These are phyloP conservation scores for Linum trigynum DNA, from an alignment of 345 rosid species.

Conservation along the genomic window DNA sequence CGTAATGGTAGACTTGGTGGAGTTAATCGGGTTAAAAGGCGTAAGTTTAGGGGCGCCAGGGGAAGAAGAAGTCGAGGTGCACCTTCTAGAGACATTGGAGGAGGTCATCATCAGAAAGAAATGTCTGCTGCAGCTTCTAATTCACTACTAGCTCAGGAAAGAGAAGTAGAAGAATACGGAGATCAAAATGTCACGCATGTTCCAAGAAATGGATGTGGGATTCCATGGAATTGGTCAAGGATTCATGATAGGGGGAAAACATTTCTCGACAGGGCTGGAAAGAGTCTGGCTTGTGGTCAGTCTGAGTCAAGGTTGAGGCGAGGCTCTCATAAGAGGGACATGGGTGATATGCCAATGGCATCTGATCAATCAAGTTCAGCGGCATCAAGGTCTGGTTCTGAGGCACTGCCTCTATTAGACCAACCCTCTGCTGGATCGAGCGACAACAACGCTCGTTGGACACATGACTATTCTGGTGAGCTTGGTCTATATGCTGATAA, in stretches of 20 bases:
- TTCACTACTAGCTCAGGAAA: constrained; percentile 38
- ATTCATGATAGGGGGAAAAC: constrained; percentile 79
- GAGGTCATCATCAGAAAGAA: constrained; percentile 35
- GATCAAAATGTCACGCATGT: constrained; percentile 44
- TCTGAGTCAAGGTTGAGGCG: constrained; percentile 59
- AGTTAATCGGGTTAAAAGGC: constrained; percentile 42
- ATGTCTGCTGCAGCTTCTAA: constrained; percentile 69
- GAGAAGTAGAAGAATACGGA: constrained; percentile 37
- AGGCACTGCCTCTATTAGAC: constrained; percentile 63
- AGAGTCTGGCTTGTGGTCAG: constrained; percentile 89
- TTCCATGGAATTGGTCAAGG: constrained; percentile 97
- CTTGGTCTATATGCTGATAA: constrained; percentile 78
- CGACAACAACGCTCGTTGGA: constrained; percentile 65
- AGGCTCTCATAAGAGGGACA: constrained; percentile 46
- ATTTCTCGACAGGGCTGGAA: constrained; percentile 82
- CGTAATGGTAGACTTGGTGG: constrained; percentile 35
- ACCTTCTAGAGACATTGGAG: constrained; percentile 40
- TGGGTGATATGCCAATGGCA: constrained; percentile 44
- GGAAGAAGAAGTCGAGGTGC: constrained; percentile 42
- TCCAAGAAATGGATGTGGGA: constrained; percentile 86
- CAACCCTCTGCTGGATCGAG: constrained; percentile 51
- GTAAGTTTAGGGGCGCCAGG: constrained; percentile 54
- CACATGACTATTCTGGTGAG: constrained; percentile 89
- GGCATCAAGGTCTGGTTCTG: constrained; percentile 30
- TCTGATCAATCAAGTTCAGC: constrained; percentile 56